phyloP scores from a whole-genome alignment of 768 basidiomycete species.

The Lactifluus subvellereus region DNA sequence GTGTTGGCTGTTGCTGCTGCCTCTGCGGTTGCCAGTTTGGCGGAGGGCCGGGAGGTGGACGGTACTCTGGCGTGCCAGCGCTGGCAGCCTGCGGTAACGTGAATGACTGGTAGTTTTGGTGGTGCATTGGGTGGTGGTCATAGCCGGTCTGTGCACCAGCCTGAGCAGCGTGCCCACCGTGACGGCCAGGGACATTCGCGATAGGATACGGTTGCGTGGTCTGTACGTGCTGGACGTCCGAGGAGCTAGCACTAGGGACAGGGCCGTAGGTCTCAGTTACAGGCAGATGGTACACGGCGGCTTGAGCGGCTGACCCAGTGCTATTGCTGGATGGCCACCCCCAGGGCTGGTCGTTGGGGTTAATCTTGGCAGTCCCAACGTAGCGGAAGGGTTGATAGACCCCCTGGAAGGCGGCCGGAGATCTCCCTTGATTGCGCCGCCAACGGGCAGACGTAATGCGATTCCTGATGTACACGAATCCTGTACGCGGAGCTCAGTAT shows the following conservation, averaged over 20 bases:
- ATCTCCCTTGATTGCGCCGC: background rate
- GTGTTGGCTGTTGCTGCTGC: background rate
- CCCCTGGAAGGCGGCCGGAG: background rate
- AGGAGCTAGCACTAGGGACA: background rate
- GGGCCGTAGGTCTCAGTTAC: background rate
- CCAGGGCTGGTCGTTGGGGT: background rate
- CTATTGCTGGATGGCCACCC: background rate
- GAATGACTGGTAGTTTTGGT: background rate
- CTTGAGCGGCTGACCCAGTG: background rate
- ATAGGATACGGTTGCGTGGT: background rate
- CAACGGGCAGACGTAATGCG: background rate
- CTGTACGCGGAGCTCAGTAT: background rate
- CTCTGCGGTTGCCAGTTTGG: background rate
- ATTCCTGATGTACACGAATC: background rate
- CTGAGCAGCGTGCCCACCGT: background rate
- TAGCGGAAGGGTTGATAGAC: background rate
- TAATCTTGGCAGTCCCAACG: background rate
- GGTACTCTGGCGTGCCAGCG: background rate
- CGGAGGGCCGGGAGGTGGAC: conserved; percentile 6
- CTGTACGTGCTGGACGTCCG: background rate
- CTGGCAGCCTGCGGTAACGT: background rate
- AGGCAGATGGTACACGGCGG: background rate
- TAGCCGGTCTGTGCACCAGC: background rate
- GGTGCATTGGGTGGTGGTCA: background rate
- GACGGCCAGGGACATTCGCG: background rate